Percentiles rank a stretch among this genome's conserved stretches.
Evolutionary conservation across 352 stramenopile species (phyloP).

Genomic region (Salisapilia sapeloensis): DNA sequence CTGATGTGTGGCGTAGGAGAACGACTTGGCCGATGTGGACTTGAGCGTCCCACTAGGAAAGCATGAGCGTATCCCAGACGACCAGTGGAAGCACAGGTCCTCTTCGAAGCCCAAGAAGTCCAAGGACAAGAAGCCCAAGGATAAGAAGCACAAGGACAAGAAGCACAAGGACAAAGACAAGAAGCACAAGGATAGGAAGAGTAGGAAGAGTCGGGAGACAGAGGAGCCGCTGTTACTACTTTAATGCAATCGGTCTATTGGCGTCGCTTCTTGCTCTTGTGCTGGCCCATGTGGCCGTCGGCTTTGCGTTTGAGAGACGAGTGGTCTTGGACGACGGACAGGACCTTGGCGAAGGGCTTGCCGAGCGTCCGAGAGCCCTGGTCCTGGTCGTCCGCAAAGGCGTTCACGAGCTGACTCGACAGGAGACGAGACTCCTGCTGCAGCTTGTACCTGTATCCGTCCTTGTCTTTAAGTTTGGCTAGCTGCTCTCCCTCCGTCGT

Average conservation of each 20-base stretch:
- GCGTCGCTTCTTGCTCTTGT: conserved; percentile 1
- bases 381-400: conserved; percentile 33
- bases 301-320: conserved; percentile 3
- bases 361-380: conserved; percentile 41
- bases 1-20: conserved; percentile 21
- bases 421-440: conserved; percentile 40
- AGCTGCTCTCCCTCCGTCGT: conserved; percentile 13
- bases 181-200: conserved; percentile 30
- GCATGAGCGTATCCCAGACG: conserved; percentile 59
- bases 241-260: conserved; percentile 33
- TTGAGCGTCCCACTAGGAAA: conserved; percentile 58
- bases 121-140: conserved; percentile 53
- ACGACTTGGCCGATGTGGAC: conserved; percentile 55
- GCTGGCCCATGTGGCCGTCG: conserved; percentile 3
- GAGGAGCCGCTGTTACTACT: conserved; percentile 62
- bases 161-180: conserved; percentile 18
- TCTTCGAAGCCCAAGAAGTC: conserved; percentile 22
- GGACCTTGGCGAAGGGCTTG: conserved; percentile 57
- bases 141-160: conserved; percentile 8
- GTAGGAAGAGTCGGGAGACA: conserved; percentile 10
- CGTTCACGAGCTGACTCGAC: conserved; percentile 61
- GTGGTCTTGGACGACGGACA: conserved; percentile 47
- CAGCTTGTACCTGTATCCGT: conserved; percentile 31
- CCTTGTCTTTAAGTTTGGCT: conserved; percentile 18
- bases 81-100: conserved; percentile 15